Conservation (phyloP, 371 early-diverging fungal genomes). For the Saksenaea vasiformis region DNA sequence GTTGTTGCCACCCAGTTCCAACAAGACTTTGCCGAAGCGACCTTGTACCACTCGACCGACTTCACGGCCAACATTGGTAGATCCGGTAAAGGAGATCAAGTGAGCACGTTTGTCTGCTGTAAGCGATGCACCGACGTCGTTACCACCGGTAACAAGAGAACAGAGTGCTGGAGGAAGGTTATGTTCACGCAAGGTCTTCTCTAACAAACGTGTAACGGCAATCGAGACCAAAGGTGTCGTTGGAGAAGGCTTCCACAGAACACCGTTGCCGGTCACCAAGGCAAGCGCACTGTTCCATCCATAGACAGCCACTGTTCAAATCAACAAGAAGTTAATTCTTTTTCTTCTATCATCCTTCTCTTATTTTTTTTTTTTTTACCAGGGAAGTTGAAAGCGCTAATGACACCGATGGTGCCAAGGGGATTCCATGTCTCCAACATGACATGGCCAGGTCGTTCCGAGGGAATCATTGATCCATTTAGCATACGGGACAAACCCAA, state of each 20-base stretch:
- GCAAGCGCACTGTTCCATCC: slow-evolving; percentile 96
- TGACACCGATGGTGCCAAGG: slow-evolving; percentile 91
- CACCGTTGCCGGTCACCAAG: slow-evolving; percentile 91
- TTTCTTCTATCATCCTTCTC: background rate
- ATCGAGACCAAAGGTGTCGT: slow-evolving; percentile 86
- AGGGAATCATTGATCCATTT: slow-evolving; percentile 88
- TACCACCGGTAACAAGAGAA: slow-evolving; percentile 89
- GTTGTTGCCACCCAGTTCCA: slow-evolving; percentile 97
- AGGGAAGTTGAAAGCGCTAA: slow-evolving; percentile 92
- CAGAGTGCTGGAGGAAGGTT: slow-evolving; percentile 86
- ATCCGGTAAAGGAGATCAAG: slow-evolving; percentile 91
- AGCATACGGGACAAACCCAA: slow-evolving; percentile 88
- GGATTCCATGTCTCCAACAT: slow-evolving; percentile 98
- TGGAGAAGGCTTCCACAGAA: slow-evolving; percentile 95
- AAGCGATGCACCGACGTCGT: slow-evolving; percentile 85
- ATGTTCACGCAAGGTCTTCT: slow-evolving; percentile 83
- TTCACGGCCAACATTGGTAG: slow-evolving; percentile 77
- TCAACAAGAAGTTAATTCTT: slow-evolving; percentile 1
- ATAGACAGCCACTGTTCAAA: slow-evolving; percentile 61
- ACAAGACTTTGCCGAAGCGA: slow-evolving; percentile 85
- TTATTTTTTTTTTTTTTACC: slow-evolving; percentile 32
- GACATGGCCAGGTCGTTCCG: slow-evolving; percentile 92
- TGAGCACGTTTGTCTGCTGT: slow-evolving; percentile 73
- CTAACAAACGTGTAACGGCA: slow-evolving; percentile 89
- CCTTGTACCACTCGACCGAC: slow-evolving; percentile 82